These are phyloP conservation scores for Mycena epipterygia DNA, from an alignment of 768 basidiomycete genomes.

Conservation along the genomic window DNA sequence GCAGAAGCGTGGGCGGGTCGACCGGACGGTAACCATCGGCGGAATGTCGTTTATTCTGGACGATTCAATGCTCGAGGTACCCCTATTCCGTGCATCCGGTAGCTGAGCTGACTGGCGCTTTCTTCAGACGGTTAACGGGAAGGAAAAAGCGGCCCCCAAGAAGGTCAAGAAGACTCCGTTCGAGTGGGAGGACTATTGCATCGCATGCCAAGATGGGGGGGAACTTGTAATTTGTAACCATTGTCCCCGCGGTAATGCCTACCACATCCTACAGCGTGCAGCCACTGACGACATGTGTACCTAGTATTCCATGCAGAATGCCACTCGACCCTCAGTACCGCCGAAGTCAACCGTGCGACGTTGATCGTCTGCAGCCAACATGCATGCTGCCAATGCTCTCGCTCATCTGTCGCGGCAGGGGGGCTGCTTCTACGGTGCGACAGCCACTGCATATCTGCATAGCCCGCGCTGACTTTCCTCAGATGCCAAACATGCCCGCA, in stretches of 20 bases:
- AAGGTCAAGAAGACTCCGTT: slow-evolving; percentile 53
- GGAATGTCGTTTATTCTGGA: slow-evolving; percentile 48
- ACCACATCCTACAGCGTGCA: background rate
- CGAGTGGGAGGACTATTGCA: slow-evolving; percentile 72
- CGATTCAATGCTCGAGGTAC: slow-evolving; percentile 34
- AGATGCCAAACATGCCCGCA: slow-evolving; percentile 73
- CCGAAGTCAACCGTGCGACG: slow-evolving; percentile 27
- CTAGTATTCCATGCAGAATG: slow-evolving; percentile 70
- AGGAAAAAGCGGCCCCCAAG: slow-evolving; percentile 7
- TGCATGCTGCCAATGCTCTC: slow-evolving; percentile 58
- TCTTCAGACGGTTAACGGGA: slow-evolving; percentile 23
- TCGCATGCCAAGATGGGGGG: slow-evolving; percentile 71
- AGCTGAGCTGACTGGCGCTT: slow-evolving; percentile 26
- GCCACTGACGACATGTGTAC: background rate
- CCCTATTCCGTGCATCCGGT: slow-evolving; percentile 4
- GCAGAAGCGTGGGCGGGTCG: slow-evolving; percentile 58
- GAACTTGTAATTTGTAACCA: slow-evolving; percentile 59
- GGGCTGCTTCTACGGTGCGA: slow-evolving; percentile 75
- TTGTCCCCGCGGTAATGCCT: slow-evolving; percentile 66
- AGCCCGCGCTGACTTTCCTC: background rate
- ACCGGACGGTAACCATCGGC: slow-evolving; percentile 52
- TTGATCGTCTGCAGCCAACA: slow-evolving; percentile 63
- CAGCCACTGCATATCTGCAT: background rate
- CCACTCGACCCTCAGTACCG: slow-evolving; percentile 48
- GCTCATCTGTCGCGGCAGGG: slow-evolving; percentile 61